phyloP scores from a whole-genome alignment of 2,329 filamentous ascomycete species.

The Zelopaecilomyces penicillatus region DNA sequence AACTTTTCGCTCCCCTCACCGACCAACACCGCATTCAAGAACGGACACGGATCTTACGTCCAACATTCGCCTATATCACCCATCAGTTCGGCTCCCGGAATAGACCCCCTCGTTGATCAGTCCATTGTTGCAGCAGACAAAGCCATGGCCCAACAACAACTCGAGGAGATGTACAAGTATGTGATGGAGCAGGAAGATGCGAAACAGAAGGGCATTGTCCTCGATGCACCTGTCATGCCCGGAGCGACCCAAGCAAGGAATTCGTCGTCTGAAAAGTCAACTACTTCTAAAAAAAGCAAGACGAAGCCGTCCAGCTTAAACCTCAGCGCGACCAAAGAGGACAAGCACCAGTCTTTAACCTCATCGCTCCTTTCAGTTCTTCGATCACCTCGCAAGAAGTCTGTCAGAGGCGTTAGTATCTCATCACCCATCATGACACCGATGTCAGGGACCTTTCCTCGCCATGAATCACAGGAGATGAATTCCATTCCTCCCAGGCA shows the following conservation, averaged over 20 bases:
- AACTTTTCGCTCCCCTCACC: slow-evolving; percentile 38
- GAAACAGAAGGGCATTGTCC: slow-evolving; percentile 46
- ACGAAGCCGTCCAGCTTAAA: slow-evolving; percentile 44
- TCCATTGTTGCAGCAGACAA: slow-evolving; percentile 66
- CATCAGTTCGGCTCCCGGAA: slow-evolving; percentile 37
- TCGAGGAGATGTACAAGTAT: slow-evolving; percentile 84
- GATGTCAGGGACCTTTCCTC: slow-evolving; percentile 50
- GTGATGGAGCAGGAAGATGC: slow-evolving; percentile 83
- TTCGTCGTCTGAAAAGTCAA: slow-evolving; percentile 18
- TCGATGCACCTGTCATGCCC: slow-evolving; percentile 33
- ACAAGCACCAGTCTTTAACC: slow-evolving; percentile 46
- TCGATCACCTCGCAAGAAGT: slow-evolving; percentile 49
- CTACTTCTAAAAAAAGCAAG: slow-evolving; percentile 35
- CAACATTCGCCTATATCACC: slow-evolving; percentile 38
- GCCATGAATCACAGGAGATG: slow-evolving; percentile 48
- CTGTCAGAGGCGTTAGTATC: slow-evolving; percentile 46
- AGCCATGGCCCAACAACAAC: slow-evolving; percentile 67
- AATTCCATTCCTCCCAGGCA: slow-evolving; percentile 48
- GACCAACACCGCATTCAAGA: slow-evolving; percentile 4
- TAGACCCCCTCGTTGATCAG: slow-evolving; percentile 67
- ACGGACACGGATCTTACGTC: slow-evolving; percentile 27
- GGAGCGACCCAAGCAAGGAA: slow-evolving; percentile 17
- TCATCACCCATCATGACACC: slow-evolving; percentile 60
- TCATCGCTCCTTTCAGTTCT: slow-evolving; percentile 54
- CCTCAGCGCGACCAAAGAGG: slow-evolving; percentile 33